A percentile compares a stretch with the other conserved stretches of the same genome.
Conservation (phyloP, 1,139 yeast genomes). For the Suhomyces guaymorum region DNA sequence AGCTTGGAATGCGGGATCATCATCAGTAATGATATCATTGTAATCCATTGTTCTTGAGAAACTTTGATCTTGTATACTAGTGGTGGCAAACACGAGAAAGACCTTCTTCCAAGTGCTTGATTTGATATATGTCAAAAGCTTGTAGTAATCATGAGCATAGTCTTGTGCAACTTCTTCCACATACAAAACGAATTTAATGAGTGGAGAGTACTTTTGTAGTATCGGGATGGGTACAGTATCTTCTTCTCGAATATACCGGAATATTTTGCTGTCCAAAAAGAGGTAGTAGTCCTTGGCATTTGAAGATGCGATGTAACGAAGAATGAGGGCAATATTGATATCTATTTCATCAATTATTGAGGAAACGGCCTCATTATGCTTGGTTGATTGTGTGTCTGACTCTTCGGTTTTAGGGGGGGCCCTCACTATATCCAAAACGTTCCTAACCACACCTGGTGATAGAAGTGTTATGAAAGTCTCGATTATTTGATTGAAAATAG, state of each 20-base stretch:
- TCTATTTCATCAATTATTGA: conserved; percentile 40
- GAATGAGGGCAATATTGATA: conserved; percentile 41
- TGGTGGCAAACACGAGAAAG: conserved; percentile 51
- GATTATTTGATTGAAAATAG: conserved; percentile 11
- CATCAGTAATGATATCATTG: conserved; percentile 29
- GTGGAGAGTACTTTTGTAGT: conserved; percentile 47
- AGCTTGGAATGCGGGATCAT: conserved; percentile 28
- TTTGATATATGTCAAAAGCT: conserved; percentile 42
- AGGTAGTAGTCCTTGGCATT: conserved; percentile 53
- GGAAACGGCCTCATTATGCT: conserved; percentile 5
- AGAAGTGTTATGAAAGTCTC: conserved; percentile 15
- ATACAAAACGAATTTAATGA: conserved; percentile 51
- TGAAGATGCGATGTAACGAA: conserved; percentile 55
- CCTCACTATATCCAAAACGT: conserved; percentile 17
- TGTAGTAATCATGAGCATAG: conserved; percentile 43
- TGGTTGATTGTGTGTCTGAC: conserved; percentile 1
- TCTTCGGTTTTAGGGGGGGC: conserved; percentile 8
- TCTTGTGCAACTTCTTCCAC: conserved; percentile 34
- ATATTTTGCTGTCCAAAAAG: conserved; percentile 39
- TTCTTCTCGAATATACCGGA: conserved; percentile 34
- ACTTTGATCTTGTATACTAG: conserved; percentile 55
- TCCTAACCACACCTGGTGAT: conserved; percentile 16
- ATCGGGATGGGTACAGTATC: conserved; percentile 46
- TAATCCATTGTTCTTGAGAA: conserved; percentile 58
- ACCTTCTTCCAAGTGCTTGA: conserved; percentile 57